A percentile compares a stretch with the other conserved stretches of the same genome.
phyloP scores from a whole-genome alignment of 192 early-diverging fungal genomes.

The Rhizophagus clarus region DNA sequence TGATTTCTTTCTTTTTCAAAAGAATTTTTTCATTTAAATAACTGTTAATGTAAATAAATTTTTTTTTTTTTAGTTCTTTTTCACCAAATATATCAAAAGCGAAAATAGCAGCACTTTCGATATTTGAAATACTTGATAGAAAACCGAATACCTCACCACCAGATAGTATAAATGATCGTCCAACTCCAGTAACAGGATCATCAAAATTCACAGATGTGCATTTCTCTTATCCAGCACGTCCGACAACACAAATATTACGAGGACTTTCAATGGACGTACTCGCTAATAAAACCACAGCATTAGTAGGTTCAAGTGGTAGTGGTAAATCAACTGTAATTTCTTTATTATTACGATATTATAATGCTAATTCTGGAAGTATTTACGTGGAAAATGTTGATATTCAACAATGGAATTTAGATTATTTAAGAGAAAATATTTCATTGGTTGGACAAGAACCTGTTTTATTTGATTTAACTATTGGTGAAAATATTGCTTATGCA shows the following conservation, averaged over 20 bases:
- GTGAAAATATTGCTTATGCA: slow-evolving; percentile 85
- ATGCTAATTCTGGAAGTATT: slow-evolving; percentile 62
- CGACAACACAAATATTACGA: slow-evolving; percentile 57
- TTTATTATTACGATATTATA: slow-evolving; percentile 81
- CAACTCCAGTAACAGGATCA: slow-evolving; percentile 45
- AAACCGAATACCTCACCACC: slow-evolving; percentile 63
- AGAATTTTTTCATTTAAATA: background rate
- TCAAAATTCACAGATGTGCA: slow-evolving; percentile 56
- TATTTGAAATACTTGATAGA: slow-evolving; percentile 73
- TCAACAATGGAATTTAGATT: slow-evolving; percentile 57
- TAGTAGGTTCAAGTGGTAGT: slow-evolving; percentile 85
- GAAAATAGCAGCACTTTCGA: slow-evolving; percentile 65
- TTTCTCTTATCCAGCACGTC: slow-evolving; percentile 71
- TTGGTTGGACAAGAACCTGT: slow-evolving; percentile 91
- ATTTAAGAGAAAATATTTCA: slow-evolving; percentile 71
- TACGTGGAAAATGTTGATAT: slow-evolving; percentile 64
- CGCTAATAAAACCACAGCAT: slow-evolving; percentile 75
- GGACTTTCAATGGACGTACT: slow-evolving; percentile 51
- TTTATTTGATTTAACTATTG: slow-evolving; percentile 84
- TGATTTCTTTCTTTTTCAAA: background rate
- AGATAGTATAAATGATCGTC: slow-evolving; percentile 33
- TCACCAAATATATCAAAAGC: slow-evolving; percentile 75
- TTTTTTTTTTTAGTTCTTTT: slow-evolving; percentile 46
- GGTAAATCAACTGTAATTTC: slow-evolving; percentile 75
- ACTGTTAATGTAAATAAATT: background rate